Percentiles rank a stretch among this genome's conserved stretches.
These are phyloP conservation scores for Alternaria consortialis DNA, from an alignment of 2,329 filamentous ascomycete species.

Conservation along the genomic window DNA sequence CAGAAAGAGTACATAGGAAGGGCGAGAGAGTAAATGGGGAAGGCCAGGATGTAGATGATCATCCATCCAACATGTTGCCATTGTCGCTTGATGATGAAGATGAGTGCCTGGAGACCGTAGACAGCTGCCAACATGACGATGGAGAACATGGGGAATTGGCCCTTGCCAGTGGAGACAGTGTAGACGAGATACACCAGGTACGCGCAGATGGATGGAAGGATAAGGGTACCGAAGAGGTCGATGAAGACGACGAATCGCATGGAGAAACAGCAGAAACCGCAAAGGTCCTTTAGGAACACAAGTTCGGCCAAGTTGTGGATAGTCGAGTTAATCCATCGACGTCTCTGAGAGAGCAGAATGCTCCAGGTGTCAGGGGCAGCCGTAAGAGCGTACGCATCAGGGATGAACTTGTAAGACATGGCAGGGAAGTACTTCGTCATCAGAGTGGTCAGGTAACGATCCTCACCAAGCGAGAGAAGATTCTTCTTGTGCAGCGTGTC, in stretches of 20 bases:
- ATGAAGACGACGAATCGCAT: constrained; percentile 98
- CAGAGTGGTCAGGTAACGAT: constrained; percentile 94
- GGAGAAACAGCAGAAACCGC: constrained; percentile 98
- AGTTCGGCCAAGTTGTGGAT: constrained; percentile 95
- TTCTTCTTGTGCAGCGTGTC: constrained; percentile 98
- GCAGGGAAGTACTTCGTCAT: constrained; percentile 98
- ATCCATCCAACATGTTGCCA: constrained; percentile 99
- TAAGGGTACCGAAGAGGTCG: constrained; percentile 90
- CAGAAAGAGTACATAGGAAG: constrained; percentile 98
- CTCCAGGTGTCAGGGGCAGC: constrained; percentile 94
- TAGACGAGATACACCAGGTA: constrained; percentile 93
- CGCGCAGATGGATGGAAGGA: constrained; percentile 85
- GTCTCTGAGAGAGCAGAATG: constrained; percentile 94
- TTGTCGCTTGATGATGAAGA: constrained; percentile 95
- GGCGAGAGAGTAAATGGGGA: constrained; percentile 90
- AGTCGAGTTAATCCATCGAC: constrained; percentile 99
- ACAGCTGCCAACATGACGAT: constrained; percentile 89
- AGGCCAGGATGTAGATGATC: constrained; percentile 97
- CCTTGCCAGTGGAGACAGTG: constrained; percentile 70
- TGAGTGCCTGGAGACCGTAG: constrained; percentile 93
- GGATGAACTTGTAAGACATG: constrained; percentile 96
- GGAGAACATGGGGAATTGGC: constrained; percentile 85
- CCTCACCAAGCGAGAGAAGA: constrained; percentile 88
- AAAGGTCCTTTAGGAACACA: constrained; percentile 89
- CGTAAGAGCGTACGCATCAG: constrained; percentile 91